These are phyloP conservation scores for Didymella exigua DNA, from an alignment of 2,329 filamentous ascomycete genomes.

Conservation along the genomic window DNA sequence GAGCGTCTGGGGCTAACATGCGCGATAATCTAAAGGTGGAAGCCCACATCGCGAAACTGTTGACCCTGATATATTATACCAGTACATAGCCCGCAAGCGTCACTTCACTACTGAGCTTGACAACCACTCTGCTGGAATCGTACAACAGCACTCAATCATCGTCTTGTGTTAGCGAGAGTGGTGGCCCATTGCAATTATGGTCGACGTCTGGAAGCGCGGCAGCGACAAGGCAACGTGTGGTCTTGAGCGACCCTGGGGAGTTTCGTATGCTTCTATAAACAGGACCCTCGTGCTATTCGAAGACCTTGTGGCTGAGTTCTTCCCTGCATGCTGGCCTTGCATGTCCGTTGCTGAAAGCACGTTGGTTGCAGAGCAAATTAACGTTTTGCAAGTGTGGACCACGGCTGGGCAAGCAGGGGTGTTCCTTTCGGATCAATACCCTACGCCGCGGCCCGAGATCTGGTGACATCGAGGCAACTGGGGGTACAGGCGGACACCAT, in stretches of 20 bases:
- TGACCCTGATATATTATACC: not conserved
- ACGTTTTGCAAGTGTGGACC: conserved; percentile 7
- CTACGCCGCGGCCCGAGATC: conserved; percentile 2
- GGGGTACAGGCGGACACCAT: conserved; percentile 2
- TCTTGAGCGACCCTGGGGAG: not conserved
- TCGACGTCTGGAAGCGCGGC: conserved; percentile 1
- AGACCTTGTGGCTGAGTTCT: not conserved
- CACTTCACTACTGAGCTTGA: not conserved
- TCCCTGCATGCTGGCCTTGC: conserved; percentile 3
- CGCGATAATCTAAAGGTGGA: not conserved
- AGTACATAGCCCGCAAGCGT: not conserved
- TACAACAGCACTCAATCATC: not conserved
- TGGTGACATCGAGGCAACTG: not conserved
- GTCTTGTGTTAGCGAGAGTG: conserved; percentile 2
- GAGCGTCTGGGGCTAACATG: not conserved
- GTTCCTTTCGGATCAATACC: not conserved
- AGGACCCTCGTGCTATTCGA: not conserved
- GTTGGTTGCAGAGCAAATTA: conserved; percentile 3
- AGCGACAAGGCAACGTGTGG: not conserved
- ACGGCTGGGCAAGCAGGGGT: not conserved
- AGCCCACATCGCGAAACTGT: conserved; percentile 8
- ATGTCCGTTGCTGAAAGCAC: not conserved
- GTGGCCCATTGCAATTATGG: conserved; percentile 3
- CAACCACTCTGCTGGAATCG: not conserved
- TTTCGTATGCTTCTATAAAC: conserved; percentile 11